Base-by-base conservation (phyloP, 768 basidiomycete genomes). In the Trametes cubensis region DNA sequence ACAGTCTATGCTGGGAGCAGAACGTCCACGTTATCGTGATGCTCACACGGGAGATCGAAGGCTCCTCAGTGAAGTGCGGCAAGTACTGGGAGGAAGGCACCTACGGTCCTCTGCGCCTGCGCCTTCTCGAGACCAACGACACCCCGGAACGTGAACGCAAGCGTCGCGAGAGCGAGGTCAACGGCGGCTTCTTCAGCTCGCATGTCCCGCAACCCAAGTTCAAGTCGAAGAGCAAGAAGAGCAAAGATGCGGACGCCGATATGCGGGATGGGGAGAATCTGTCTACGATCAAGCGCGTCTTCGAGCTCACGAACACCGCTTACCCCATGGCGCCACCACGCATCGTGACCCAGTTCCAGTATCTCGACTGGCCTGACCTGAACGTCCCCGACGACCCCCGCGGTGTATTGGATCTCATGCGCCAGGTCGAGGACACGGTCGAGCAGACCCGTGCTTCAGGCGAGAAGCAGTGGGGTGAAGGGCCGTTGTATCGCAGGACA, bases 331-430 rank as follows among this genome's bases (percentile, higher is more conserved):
- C 81, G 14, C 80, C 83, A 2, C 79, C 87, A 2, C 80, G 93
- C n/a, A 81, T 75, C 60, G 80, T 98, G 17, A 81, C 88, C 0
- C 96, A 98, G 69, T 76, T 98, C 54, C 96, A 98, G 73, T 98
- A 94, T 70, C 81, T 95, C 41, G 89, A 90, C 41, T 98, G 96
- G 96, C 94, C 95, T 2, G 96, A 98, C 69, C 89, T 98, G 79
- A 95, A 95, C 71, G 94, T 98, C 14, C 96, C 96, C 0, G 86
- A 89, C 14, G 86, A 93, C 60, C 87, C 95, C 0, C 77, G 83
- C 7, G 89, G 87, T 7, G 78, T 98, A 20, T 75, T 97, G 44
- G 78, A 81, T 15, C 81, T 98, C 23, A 83, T 97, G 55, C 81
- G 79, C 61, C 86, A 87, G 63, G 88, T 94, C n/a, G 87, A 83